Percentiles rank a stretch among this genome's conserved stretches.
These are phyloP conservation scores for Phialophora verrucosa DNA, from an alignment of 2,329 filamentous ascomycete species.

Conservation along the genomic window DNA sequence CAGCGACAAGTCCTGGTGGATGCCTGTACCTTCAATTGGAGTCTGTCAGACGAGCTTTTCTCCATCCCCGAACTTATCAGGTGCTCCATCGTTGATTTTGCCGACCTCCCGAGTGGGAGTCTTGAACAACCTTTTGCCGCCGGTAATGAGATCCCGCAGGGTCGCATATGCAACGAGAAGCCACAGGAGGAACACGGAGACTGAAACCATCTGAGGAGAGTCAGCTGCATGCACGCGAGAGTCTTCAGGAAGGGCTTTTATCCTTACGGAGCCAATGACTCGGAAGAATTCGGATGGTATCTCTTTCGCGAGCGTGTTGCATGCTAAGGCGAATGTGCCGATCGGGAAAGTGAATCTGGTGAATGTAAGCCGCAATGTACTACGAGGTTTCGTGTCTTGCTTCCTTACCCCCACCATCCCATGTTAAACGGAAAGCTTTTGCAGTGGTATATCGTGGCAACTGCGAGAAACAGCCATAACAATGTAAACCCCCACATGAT, in stretches of 20 bases:
- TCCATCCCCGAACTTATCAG: constrained; percentile 11
- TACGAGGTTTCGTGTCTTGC: background rate
- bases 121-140: constrained; percentile 26
- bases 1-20: background rate
- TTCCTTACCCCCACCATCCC: constrained; percentile 60
- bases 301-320: constrained; percentile 52
- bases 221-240: background rate
- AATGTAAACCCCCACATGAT: constrained; percentile 48
- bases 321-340: constrained; percentile 60
- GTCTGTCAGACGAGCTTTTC: constrained; percentile 7
- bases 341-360: constrained; percentile 60
- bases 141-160: constrained; percentile 43
- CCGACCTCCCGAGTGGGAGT: background rate
- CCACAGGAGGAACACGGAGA: constrained; percentile 60
- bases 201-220: constrained; percentile 48
- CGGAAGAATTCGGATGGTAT: constrained; percentile 62
- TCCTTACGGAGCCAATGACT: constrained; percentile 58
- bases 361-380: constrained; percentile 6
- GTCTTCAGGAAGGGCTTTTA: background rate
- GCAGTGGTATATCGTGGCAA: constrained; percentile 43
- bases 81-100: constrained; percentile 2
- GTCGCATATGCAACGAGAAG: constrained; percentile 60
- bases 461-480: constrained; percentile 49
- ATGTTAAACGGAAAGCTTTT: constrained; percentile 64
- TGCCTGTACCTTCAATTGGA: background rate